A percentile compares a stretch with the other conserved stretches of the same genome.
Conservation (phyloP, 1,284 basidiomycete genomes). For the Fomes fomentarius region DNA sequence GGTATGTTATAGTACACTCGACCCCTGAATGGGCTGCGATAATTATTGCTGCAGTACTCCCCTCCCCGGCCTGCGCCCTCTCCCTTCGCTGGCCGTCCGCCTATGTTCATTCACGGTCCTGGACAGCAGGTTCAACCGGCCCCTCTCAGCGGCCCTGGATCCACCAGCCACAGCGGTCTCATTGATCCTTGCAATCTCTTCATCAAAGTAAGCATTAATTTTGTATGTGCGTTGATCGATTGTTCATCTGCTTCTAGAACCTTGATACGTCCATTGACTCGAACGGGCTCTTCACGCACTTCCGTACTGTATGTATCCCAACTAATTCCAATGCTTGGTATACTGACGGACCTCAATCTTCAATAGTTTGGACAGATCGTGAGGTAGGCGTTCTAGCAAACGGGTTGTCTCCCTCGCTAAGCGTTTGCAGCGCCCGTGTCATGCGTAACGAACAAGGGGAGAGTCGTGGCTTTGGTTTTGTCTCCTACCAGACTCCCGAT, state of each 20-base stretch:
- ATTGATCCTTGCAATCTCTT: constrained; percentile 93
- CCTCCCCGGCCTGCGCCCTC: constrained; percentile 53
- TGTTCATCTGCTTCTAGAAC: constrained; percentile 54
- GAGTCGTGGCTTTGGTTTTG: constrained; percentile 95
- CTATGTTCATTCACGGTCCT: constrained; percentile 79
- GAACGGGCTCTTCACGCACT: constrained; percentile 79
- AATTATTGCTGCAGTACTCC: constrained; percentile 51
- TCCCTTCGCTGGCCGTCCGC: constrained; percentile 38
- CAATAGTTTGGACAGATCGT: constrained; percentile 82
- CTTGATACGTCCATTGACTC: constrained; percentile 86
- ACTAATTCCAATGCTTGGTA: too few relatives aligned
- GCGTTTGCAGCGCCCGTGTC: constrained; percentile 73
- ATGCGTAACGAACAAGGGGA: constrained; percentile 89
- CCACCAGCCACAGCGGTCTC: constrained; percentile 79
- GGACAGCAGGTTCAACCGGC: constrained; percentile 89
- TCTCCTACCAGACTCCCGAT: constrained; percentile 83
- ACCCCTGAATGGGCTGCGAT: constrained; percentile 2
- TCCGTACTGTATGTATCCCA: constrained; percentile 63
- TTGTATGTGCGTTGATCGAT: background rate
- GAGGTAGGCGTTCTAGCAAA: constrained; percentile 50
- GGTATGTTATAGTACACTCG: constrained; percentile 35
- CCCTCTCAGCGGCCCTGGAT: constrained; percentile 71
- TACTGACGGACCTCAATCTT: background rate
- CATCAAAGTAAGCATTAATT: constrained; percentile 66
- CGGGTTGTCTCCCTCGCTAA: background rate